Conservation (phyloP, 257 asterid species). For the Coffea canephora region DNA sequence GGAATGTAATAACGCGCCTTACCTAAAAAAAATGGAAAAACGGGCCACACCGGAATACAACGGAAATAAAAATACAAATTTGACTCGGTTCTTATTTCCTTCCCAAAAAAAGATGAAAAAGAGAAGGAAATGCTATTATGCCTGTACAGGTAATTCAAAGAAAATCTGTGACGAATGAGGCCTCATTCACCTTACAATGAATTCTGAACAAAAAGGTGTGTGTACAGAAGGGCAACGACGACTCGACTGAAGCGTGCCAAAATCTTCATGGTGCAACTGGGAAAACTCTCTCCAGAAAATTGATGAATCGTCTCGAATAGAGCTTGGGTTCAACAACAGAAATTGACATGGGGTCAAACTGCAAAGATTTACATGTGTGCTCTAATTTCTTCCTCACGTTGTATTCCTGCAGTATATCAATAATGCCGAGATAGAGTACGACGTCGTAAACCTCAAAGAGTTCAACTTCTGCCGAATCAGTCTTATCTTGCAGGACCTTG, state of each 20-base stretch:
- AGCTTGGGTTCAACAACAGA: constrained; percentile 70
- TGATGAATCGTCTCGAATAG: constrained; percentile 67
- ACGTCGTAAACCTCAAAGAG: constrained; percentile 91
- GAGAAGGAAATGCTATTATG: background rate
- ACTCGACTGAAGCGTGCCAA: background rate
- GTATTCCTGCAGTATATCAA: constrained; percentile 85
- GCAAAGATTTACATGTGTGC: constrained; percentile 61
- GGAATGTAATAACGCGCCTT: background rate
- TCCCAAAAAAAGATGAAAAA: background rate
- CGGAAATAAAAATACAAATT: background rate
- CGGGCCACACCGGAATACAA: background rate
- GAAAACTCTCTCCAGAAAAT: constrained; percentile 63
- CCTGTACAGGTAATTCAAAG: constrained; percentile 6
- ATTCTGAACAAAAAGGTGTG: background rate
- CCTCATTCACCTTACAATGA: background rate
- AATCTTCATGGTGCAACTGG: constrained; percentile 43
- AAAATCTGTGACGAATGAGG: background rate
- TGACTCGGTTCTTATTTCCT: background rate
- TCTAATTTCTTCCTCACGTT: constrained; percentile 78
- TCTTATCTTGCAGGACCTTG: constrained; percentile 53
- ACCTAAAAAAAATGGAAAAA: background rate
- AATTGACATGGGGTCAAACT: constrained; percentile 66
- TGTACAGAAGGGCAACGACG: background rate
- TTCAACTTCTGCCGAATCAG: constrained; percentile 57
- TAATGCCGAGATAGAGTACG: constrained; percentile 84